phyloP scores from a whole-genome alignment of 2,329 filamentous ascomycete genomes.

The Hypoxylon sp. region DNA sequence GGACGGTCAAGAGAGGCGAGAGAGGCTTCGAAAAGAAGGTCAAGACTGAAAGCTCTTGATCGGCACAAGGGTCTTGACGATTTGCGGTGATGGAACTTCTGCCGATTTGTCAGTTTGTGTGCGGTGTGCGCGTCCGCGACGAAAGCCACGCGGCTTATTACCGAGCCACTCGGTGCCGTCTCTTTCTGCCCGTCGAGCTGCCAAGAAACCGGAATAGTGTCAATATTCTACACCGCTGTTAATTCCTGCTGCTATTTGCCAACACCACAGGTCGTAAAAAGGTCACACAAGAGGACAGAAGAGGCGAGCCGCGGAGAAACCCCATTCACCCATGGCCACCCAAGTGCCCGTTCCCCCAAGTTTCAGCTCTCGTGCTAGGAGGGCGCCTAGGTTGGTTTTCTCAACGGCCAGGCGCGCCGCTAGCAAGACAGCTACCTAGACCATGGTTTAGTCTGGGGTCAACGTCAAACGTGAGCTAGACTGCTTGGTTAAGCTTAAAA shows the following conservation, averaged over 20 bases:
- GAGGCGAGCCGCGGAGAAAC: not conserved
- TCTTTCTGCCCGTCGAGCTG: not conserved
- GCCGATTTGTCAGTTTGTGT: not conserved
- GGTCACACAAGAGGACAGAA: not conserved
- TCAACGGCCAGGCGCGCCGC: not conserved
- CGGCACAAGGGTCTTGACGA: constrained; percentile 16
- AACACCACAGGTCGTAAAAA: not conserved
- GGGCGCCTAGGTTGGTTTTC: constrained; percentile 2
- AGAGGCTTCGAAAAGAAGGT: constrained; percentile 1
- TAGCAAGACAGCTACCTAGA: too few relatives aligned
- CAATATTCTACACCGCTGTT: not conserved
- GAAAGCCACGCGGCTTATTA: not conserved
- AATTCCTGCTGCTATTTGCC: not conserved
- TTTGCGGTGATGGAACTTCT: constrained; percentile 18
- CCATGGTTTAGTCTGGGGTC: constrained; percentile 4
- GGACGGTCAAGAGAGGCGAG: not conserved
- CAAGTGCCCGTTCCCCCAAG: constrained; percentile 8
- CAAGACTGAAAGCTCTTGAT: constrained; percentile 32
- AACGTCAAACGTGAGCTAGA: not conserved
- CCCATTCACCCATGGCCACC: constrained; percentile 3
- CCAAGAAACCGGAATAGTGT: not conserved
- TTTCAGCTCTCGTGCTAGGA: constrained; percentile 19
- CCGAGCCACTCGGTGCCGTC: too few relatives aligned
- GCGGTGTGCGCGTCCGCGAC: not conserved
- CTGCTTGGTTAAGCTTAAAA: not conserved